Base-by-base conservation (phyloP, 306 rosid species). In the Castanea sativa region DNA sequence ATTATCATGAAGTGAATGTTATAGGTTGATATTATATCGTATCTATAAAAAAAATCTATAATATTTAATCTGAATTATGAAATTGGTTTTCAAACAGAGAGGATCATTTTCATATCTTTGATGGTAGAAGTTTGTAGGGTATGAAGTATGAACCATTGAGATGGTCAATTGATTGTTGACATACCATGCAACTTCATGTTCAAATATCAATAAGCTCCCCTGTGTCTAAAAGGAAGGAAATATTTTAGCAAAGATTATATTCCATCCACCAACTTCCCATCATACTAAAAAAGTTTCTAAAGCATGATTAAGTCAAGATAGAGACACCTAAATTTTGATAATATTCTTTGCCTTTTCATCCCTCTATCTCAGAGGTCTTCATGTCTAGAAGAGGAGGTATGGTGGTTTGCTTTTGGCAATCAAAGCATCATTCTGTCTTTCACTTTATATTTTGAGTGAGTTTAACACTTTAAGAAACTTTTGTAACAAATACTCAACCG, bases 271-370 rank as follows among this genome's bases (percentile, higher is more conserved):
- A 33, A 33, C n/a, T 51, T 60, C 57, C 25, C 73, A 51, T 76
- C 79, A 30, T 70, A 33, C 38, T 68, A 53, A 70, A 69, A 59
- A 12, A 72, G 58, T 70, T 59, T 12, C 59, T 27, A 81, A 76
- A 76, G 80, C 84, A 71, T 52, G 80, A 53, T 60, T 49, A 76
- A 81, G 84, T 76, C 80, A 82, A 71, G 69, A 81, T 65, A 55
- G 45, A 71, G 73, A 76, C 68, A 35, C 64, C 19, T 18, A 59
- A 32, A 63, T 72, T 65, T 68, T 8, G 52, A n/a, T 35, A 19
- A 19, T 41, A 41, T 41, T 68, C 72, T 35, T 19, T 19, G 72
- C 72, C 72, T 79, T 79, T 59, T 51, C 55, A 72, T 25, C 4
- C 15, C 73, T 67, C 74, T 12, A 11, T 10, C 53, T 49, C 53